A percentile compares a stretch with the other conserved stretches of the same genome.
Conservation (phyloP, 495 filamentous ascomycete species). For the Apodospora peruviana region DNA sequence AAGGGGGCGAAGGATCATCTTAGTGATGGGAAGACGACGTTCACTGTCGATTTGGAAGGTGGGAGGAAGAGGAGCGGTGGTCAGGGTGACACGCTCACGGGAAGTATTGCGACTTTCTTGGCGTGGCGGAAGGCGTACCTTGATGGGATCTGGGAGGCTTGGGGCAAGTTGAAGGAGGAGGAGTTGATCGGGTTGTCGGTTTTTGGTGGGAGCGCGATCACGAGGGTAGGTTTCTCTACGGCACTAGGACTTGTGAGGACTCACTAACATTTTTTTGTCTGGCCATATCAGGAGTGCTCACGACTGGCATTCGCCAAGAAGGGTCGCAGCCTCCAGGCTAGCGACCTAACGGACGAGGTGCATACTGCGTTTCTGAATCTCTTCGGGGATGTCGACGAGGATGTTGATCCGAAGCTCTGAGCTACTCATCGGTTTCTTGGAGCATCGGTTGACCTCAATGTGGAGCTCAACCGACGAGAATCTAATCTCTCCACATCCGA, state of each 20-base stretch:
- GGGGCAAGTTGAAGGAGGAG: slow-evolving; percentile 43
- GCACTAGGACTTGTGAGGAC: no score
- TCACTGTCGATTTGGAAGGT: slow-evolving; percentile 68
- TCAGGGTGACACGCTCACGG: slow-evolving; percentile 94
- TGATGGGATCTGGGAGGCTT: slow-evolving; percentile 71
- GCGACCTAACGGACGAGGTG: slow-evolving; percentile 90
- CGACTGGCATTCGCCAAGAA: slow-evolving; percentile 80
- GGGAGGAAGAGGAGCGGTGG: slow-evolving; percentile 88
- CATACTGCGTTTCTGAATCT: slow-evolving; percentile 73
- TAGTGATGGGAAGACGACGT: slow-evolving; percentile 69
- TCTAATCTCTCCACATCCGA: no score
- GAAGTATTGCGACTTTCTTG: slow-evolving; percentile 78
- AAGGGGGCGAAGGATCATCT: slow-evolving; percentile 86
- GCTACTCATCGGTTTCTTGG: no score
- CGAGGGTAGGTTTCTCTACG: slow-evolving; percentile 49
- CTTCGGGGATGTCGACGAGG: slow-evolving; percentile 51
- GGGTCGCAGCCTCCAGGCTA: slow-evolving; percentile 86
- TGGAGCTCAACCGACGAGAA: no score
- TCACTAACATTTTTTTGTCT: background rate
- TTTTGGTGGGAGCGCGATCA: slow-evolving; percentile 81
- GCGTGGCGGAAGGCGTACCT: slow-evolving; percentile 84
- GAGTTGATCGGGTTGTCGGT: slow-evolving; percentile 76
- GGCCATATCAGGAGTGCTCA: slow-evolving; percentile 62
- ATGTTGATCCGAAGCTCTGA: slow-evolving; percentile 14
- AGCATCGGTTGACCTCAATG: no score